Evolutionary conservation across 495 filamentous ascomycete species (phyloP).

Genomic region (Thermothielavioides terrestris): DNA sequence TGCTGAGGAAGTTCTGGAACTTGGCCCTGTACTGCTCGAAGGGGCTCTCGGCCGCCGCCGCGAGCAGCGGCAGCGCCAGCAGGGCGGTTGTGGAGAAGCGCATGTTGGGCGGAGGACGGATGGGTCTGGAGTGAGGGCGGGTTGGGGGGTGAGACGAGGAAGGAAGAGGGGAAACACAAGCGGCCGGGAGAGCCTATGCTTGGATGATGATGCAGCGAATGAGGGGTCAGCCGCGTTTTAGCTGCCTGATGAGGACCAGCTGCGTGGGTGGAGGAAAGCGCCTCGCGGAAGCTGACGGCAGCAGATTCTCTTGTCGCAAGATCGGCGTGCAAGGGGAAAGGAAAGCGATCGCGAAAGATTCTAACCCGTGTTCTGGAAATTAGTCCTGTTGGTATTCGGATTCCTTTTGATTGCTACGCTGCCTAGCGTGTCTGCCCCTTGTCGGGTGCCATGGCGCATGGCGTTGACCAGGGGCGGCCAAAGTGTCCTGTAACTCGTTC

Average conservation of each 20-base stretch:
- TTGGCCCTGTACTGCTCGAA: constrained; percentile 56
- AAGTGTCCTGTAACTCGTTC: background rate
- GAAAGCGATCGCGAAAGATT: background rate
- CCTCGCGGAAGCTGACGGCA: background rate
- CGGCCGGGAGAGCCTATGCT: background rate
- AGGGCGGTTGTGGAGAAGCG: constrained; percentile 56
- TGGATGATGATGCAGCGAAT: background rate
- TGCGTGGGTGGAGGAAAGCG: background rate
- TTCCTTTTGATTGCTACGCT: constrained; percentile 14
- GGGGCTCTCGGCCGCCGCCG: constrained; percentile 46
- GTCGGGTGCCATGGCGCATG: background rate
- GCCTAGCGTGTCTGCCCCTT: constrained; percentile 1
- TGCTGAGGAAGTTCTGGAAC: constrained; percentile 50
- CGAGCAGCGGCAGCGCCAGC: constrained; percentile 61
- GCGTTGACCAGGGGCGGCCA: constrained; percentile 12
- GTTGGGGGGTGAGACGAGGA: constrained; percentile 6
- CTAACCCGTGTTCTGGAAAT: background rate
- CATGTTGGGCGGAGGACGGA: constrained; percentile 46
- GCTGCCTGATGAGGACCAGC: constrained; percentile 1
- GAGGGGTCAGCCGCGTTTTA: background rate
- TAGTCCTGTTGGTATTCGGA: no score
- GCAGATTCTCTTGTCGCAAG: background rate
- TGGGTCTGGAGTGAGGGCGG: constrained; percentile 1
- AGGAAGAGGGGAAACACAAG: background rate
- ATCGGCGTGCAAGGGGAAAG: background rate